phyloP scores from a whole-genome alignment of 345 rosid genomes.

The Odontarrhena argentea region DNA sequence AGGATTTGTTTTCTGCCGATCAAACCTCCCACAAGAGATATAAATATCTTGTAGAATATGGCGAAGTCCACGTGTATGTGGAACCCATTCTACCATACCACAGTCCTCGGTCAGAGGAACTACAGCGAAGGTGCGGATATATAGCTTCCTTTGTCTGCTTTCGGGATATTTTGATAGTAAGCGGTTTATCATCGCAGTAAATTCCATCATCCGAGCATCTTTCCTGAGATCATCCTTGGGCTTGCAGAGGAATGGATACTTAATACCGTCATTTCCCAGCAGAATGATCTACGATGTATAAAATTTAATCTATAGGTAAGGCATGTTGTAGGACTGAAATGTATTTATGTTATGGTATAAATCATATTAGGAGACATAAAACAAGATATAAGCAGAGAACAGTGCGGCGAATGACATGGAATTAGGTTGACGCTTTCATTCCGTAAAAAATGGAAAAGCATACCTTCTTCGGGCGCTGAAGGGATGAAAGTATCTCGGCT shows the following conservation, averaged over 20 bases:
- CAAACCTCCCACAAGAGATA: constrained; percentile 76
- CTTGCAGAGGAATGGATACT: constrained; percentile 95
- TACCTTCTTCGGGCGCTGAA: constrained; percentile 94
- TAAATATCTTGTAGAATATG: constrained; percentile 92
- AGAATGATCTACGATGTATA: constrained; percentile 65
- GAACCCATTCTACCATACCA: constrained; percentile 99
- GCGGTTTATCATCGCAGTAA: constrained; percentile 94
- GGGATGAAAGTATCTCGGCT: constrained; percentile 97
- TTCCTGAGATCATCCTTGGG: constrained; percentile 98
- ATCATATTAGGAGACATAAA: constrained; percentile 17
- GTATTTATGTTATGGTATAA: constrained; percentile 7
- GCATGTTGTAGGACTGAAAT: constrained; percentile 8
- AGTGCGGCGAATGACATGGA: not conserved
- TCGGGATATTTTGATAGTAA: constrained; percentile 90
- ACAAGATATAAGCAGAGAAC: constrained; percentile 21
- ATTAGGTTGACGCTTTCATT: constrained; percentile 10
- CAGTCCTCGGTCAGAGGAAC: constrained; percentile 97
- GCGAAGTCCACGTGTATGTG: constrained; percentile 92
- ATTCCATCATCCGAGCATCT: constrained; percentile 99
- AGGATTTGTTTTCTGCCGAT: constrained; percentile 90
- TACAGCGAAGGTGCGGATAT: constrained; percentile 93
- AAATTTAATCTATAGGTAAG: constrained; percentile 23
- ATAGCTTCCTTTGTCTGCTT: constrained; percentile 91
- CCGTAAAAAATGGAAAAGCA: constrained; percentile 10
- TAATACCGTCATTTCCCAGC: constrained; percentile 90